phyloP scores from a whole-genome alignment of 495 filamentous ascomycete genomes.

The Penicillium robsamsonii region DNA sequence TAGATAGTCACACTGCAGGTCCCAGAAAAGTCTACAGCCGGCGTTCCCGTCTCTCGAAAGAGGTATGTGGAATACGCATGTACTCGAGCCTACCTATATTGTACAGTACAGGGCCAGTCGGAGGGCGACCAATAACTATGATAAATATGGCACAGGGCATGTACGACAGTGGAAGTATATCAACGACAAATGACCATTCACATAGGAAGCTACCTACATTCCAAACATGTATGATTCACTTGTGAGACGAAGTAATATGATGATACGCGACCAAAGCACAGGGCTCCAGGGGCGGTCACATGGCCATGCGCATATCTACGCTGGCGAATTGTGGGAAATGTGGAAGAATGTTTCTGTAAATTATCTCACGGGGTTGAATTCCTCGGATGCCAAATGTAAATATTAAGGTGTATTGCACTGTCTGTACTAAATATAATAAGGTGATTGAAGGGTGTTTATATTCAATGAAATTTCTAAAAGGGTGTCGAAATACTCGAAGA shows the following conservation, averaged over 20 bases:
- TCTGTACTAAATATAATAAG: too few species aligned
- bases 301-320: background rate
- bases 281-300: background rate
- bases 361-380: background rate
- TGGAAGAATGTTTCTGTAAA: background rate
- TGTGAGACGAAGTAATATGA: conserved; percentile 1
- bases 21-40: background rate
- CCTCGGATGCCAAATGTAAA: background rate
- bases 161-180: background rate
- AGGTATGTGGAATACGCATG: background rate
- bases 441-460: too few species aligned
- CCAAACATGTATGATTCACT: background rate
- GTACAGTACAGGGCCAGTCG: background rate
- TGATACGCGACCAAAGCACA: conserved; percentile 7
- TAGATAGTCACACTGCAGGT: conserved; percentile 12
- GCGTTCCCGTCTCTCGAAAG: background rate
- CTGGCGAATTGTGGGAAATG: background rate
- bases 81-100: background rate
- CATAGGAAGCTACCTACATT: background rate
- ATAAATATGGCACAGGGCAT: background rate
- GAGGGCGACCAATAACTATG: background rate
- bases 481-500: too few species aligned
- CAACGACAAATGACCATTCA: conserved; percentile 2
- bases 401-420: background rate
- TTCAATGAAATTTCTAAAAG: too few species aligned